Conservation (phyloP, 225 moss, liverwort and hornwort species). For the Straminergon stramineum region DNA sequence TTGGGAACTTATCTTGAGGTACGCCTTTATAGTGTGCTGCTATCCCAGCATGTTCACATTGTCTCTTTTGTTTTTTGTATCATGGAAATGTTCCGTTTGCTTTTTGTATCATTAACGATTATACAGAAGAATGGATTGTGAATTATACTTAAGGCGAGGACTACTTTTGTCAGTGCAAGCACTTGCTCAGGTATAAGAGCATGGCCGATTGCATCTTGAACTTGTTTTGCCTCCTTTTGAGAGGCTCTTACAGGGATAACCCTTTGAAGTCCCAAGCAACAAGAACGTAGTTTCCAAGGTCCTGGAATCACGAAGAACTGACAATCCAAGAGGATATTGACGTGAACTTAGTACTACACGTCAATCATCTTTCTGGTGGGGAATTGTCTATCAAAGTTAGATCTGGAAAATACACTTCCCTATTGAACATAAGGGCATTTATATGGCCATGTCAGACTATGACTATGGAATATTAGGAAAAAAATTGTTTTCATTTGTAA, state of each 20-base stretch:
- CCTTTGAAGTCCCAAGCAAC: background rate
- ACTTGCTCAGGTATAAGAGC: too few relatives aligned
- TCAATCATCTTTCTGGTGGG: background rate
- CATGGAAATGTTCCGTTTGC: background rate
- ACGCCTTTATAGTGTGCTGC: background rate
- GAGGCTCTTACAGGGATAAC: too few relatives aligned
- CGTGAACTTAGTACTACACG: rapidly evolving
- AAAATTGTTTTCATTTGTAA: too few relatives aligned
- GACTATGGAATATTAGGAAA: too few relatives aligned
- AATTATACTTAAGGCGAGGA: too few relatives aligned
- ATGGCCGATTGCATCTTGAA: background rate
- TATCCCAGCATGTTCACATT: background rate
- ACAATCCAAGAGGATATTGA: background rate
- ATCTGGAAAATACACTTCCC: background rate
- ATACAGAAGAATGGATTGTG: background rate
- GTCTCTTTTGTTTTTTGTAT: background rate
- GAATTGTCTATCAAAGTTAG: background rate
- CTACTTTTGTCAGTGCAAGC: background rate
- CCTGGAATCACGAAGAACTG: background rate
- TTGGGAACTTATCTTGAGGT: background rate
- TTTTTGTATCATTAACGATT: background rate
- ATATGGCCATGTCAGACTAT: rapidly evolving
- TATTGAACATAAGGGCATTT: background rate
- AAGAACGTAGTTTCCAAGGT: rapidly evolving
- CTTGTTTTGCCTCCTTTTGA: too few relatives aligned